These are phyloP conservation scores for Chytriomyces hyalinus DNA, from an alignment of 192 early-diverging fungal genomes.

Conservation along the genomic window DNA sequence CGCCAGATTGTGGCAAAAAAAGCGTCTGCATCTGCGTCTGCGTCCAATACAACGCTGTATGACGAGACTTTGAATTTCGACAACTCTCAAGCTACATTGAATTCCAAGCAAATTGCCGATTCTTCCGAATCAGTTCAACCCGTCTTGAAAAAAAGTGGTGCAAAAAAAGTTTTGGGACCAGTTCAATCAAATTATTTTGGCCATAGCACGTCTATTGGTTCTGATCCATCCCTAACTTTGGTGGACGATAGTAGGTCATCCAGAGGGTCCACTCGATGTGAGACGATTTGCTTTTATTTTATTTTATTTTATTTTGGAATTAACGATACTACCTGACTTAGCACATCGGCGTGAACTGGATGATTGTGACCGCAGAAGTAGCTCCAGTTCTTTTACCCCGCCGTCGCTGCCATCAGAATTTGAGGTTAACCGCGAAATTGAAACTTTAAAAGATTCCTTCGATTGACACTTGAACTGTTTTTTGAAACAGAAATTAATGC, in stretches of 20 bases:
- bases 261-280: background rate
- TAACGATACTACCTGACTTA: conserved; percentile 1
- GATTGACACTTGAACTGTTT: background rate
- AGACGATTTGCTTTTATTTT: background rate
- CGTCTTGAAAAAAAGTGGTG: too few relatives aligned
- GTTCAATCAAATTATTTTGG: background rate
- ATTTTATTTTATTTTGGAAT: background rate
- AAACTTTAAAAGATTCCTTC: background rate
- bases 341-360: conserved; percentile 4
- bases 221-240: conserved; percentile 6
- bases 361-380: conserved; percentile 19
- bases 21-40: too few relatives aligned
- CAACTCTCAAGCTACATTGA: too few relatives aligned
- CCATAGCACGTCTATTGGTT: background rate
- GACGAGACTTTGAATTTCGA: too few relatives aligned
- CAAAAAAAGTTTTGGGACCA: too few relatives aligned
- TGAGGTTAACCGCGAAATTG: conserved; percentile 13
- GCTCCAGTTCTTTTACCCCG: conserved; percentile 11
- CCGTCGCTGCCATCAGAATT: background rate
- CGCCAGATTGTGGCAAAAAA: background rate
- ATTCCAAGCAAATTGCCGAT: too few relatives aligned
- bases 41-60: too few relatives aligned
- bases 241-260: background rate
- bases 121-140: too few relatives aligned
- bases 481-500: conserved; percentile 39